phyloP scores from a whole-genome alignment of 768 basidiomycete genomes.

The Boletus rufocinnamomeus region DNA sequence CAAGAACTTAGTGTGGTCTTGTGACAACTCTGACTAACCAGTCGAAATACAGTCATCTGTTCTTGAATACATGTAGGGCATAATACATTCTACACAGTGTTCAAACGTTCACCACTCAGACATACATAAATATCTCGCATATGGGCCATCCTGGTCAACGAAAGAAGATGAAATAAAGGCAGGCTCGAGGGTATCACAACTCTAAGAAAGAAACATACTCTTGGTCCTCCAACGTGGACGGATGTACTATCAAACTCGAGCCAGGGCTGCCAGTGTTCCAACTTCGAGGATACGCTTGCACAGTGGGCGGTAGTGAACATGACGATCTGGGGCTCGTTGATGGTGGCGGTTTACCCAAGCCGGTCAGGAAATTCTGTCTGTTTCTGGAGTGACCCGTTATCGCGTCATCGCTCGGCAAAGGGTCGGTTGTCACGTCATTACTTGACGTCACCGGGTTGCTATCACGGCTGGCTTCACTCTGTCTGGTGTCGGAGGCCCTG shows the following conservation, averaged over 20 bases:
- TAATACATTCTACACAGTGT: neutral
- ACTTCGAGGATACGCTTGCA: neutral
- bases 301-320: neutral
- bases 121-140: neutral
- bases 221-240: neutral
- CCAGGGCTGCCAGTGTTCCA: neutral
- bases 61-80: neutral
- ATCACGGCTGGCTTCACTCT: neutral
- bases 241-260: neutral
- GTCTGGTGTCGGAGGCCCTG: neutral
- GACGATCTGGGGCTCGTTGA: neutral
- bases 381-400: neutral
- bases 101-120: neutral
- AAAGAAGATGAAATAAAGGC: neutral
- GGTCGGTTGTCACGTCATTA: neutral
- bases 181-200: conserved; percentile 6
- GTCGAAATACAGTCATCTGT: no score
- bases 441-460: conserved; percentile 5
- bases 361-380: conserved; percentile 1
- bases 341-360: neutral
- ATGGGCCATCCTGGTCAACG: neutral
- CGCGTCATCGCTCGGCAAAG: neutral
- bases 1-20: no score
- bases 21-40: no score
- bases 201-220: conserved; percentile 33